Conservation (phyloP, 2,329 filamentous ascomycete species). For the Sarocladium oryzae region DNA sequence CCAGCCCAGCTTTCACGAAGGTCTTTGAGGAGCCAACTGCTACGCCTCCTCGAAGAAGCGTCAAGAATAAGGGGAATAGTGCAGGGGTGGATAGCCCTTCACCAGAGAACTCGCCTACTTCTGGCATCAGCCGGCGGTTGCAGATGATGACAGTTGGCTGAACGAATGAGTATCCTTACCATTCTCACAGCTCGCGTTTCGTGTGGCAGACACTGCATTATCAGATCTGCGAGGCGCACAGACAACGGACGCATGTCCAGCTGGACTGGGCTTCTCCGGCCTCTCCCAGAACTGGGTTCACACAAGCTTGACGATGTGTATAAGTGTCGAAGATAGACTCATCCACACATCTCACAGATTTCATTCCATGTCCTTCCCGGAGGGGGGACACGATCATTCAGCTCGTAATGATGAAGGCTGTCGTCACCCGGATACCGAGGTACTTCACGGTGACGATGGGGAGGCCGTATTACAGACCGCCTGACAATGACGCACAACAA, state of each 20-base stretch:
- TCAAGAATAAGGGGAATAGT: constrained; percentile 48
- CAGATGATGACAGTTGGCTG: constrained; percentile 60
- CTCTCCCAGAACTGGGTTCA: background rate
- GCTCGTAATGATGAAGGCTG: too few species aligned
- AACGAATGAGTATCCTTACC: constrained; percentile 12
- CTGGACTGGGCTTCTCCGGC: constrained; percentile 13
- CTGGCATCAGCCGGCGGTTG: constrained; percentile 45
- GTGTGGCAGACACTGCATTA: too few species aligned
- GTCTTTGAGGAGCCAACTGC: constrained; percentile 58
- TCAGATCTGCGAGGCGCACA: too few species aligned
- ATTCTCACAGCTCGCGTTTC: too few species aligned
- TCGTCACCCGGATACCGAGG: too few species aligned
- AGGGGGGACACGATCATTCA: too few species aligned
- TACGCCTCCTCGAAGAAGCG: constrained; percentile 45
- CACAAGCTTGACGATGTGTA: too few species aligned
- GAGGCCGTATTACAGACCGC: background rate
- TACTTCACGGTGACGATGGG: too few species aligned
- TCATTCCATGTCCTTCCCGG: too few species aligned
- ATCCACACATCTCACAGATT: too few species aligned
- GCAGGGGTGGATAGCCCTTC: constrained; percentile 44
- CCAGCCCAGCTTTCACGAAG: constrained; percentile 60
- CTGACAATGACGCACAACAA: background rate
- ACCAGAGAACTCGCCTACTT: constrained; percentile 46
- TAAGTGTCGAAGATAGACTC: too few species aligned
- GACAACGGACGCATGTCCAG: background rate